Base-by-base conservation (phyloP, 805 yeast species). In the Ogataea saltuana region DNA sequence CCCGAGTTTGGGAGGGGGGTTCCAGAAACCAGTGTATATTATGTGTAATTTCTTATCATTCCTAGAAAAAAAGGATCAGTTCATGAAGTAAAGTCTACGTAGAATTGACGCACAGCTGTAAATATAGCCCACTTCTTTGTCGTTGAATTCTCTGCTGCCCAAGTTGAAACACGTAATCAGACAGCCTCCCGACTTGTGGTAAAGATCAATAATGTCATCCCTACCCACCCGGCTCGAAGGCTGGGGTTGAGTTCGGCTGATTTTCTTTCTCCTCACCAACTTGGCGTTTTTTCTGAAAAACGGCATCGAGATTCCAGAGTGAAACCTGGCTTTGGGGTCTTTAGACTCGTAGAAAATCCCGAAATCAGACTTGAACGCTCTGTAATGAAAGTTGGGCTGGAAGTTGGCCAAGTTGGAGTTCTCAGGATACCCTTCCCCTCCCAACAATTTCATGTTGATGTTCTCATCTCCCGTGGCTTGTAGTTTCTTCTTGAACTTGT, bases 291-390 rank as follows among this genome's bases (percentile, higher is more conserved):
- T 61, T 42, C 74, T 65, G 54, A 60, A 71, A 49, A 80, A 75
- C 1, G 84, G 81, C 72, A 80, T 70, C 16, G 77, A 64, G 3
- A 76, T 47, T 0, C 85, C 86, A 22, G 72, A 63, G 37, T 65
- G 73, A 46, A 68, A 75, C 35, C 57, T 58, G 6, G 71, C 58
- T 16, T 39, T 50, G 1, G 39, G 44, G 13, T 61, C 64, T 1
- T 59, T 50, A 34, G 67, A 62, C 25, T 59, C 63, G 54, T 75
- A 74, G 11, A 60, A 60, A 4, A 76, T 53, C 1, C 86, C 86
- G 61, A 71, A 72, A 39, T 78, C 81, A 1, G 82, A 74, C 13
- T 63, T 63, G 50, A 78, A 71, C 0, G 77, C 71, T 25, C 64
- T 62, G 38, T 65, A 67, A 56, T 76, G 78, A 32, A 78, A 53